These are phyloP conservation scores for Akanthomyces dipterigenus DNA, from an alignment of 2,329 filamentous ascomycete species.

Conservation along the genomic window DNA sequence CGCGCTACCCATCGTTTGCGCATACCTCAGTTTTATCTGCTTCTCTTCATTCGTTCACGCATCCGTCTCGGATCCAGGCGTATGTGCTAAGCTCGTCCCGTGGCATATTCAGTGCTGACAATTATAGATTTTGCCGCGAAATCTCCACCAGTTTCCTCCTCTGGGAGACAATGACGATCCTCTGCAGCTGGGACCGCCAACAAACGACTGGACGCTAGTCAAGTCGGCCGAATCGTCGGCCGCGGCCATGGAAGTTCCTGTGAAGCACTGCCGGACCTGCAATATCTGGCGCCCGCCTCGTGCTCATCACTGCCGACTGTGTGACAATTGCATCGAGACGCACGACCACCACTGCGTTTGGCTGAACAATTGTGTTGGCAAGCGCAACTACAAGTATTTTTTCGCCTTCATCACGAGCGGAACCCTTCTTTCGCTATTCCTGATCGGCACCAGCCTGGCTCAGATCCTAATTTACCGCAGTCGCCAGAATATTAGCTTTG, in stretches of 20 bases:
- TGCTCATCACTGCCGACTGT: constrained; percentile 91
- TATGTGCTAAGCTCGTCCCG: constrained; percentile 43
- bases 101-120: constrained; percentile 3
- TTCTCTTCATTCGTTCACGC: constrained; percentile 92
- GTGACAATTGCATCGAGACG: constrained; percentile 95
- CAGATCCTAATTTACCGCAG: constrained; percentile 71
- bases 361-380: constrained; percentile 96
- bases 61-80: constrained; percentile 85
- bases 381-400: constrained; percentile 97
- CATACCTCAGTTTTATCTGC: constrained; percentile 84
- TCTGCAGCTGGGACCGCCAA: constrained; percentile 71
- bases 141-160: constrained; percentile 83
- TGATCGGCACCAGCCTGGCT: constrained; percentile 70
- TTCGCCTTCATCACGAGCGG: constrained; percentile 80
- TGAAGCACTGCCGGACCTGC: constrained; percentile 97
- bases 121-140: constrained; percentile 76
- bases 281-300: constrained; percentile 95
- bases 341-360: constrained; percentile 98
- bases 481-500: constrained; percentile 59
- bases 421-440: constrained; percentile 69
- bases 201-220: constrained; percentile 90
- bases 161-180: constrained; percentile 71
- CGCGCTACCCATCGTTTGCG: constrained; percentile 82
- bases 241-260: constrained; percentile 93
- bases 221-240: constrained; percentile 68